These are phyloP conservation scores for Scedosporium boydii DNA, from an alignment of 2,329 filamentous ascomycete genomes.

Conservation along the genomic window DNA sequence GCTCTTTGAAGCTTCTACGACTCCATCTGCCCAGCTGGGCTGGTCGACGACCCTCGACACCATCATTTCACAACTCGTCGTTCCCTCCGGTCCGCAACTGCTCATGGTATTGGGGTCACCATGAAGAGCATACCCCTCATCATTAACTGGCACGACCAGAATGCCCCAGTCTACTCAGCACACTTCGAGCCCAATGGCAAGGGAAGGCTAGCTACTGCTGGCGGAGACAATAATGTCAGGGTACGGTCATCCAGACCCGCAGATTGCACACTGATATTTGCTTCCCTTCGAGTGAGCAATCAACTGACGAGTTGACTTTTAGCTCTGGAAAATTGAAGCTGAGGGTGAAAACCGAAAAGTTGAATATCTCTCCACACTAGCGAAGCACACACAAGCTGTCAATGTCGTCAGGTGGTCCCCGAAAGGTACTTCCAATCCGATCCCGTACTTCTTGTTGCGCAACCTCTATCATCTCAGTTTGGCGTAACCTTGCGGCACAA, in stretches of 20 bases:
- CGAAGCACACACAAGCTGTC: conserved; percentile 92
- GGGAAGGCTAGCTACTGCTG: conserved; percentile 83
- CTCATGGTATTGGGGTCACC: conserved; percentile 16
- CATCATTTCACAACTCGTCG: neutral
- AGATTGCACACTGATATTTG: neutral
- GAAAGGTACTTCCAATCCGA: conserved; percentile 55
- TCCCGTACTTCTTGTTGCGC: no score
- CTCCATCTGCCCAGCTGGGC: neutral
- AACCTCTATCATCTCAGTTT: no score
- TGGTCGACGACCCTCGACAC: neutral
- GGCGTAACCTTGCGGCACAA: no score
- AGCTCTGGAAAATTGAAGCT: conserved; percentile 87
- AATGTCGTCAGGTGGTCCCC: conserved; percentile 97
- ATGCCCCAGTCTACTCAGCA: conserved; percentile 91
- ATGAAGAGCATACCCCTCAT: conserved; percentile 98
- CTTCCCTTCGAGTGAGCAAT: neutral
- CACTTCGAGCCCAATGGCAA: conserved; percentile 93
- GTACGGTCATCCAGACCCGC: conserved; percentile 31
- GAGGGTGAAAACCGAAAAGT: conserved; percentile 81
- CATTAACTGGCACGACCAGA: conserved; percentile 98
- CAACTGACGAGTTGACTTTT: neutral
- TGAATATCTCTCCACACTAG: conserved; percentile 81
- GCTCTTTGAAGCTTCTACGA: neutral
- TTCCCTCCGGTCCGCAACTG: neutral
- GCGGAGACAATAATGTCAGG: conserved; percentile 93